Conservation (phyloP, 345 rosid genomes). For the Lumnitzera racemosa region DNA sequence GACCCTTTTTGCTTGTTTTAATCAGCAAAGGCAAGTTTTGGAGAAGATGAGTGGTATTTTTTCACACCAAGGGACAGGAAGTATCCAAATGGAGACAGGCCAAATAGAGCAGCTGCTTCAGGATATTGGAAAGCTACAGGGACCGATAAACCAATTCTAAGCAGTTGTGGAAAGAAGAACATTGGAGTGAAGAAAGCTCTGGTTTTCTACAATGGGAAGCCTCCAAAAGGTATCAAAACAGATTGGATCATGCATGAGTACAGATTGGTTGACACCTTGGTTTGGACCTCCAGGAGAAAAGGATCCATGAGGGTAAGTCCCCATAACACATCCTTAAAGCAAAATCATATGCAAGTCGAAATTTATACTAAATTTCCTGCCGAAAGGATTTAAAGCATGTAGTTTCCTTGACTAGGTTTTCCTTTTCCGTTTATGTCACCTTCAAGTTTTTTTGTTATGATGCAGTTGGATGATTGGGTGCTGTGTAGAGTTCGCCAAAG, state of each 20-base stretch:
- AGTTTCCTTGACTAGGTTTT: not conserved
- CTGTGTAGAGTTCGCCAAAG: slow-evolving; percentile 2
- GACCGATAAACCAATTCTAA: slow-evolving; percentile 4
- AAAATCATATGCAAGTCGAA: not conserved
- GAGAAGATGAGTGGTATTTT: slow-evolving; percentile 29
- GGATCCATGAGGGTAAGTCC: too few species aligned
- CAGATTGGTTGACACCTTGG: slow-evolving; percentile 7
- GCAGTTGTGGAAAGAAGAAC: not conserved
- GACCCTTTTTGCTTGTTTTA: not conserved
- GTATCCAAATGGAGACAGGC: slow-evolving; percentile 30
- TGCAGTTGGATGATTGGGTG: slow-evolving; percentile 5
- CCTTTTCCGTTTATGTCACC: too few species aligned
- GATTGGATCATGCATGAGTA: slow-evolving; percentile 31
- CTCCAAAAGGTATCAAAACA: slow-evolving; percentile 23
- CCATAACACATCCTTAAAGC: not conserved
- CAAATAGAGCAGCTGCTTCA: slow-evolving; percentile 20
- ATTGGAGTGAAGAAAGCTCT: slow-evolving; percentile 14
- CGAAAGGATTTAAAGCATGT: not conserved
- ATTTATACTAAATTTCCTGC: not conserved
- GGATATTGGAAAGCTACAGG: slow-evolving; percentile 8
- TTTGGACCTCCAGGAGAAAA: slow-evolving; percentile 1
- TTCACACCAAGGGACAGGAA: slow-evolving; percentile 32
- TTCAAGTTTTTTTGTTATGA: not conserved
- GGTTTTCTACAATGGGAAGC: slow-evolving; percentile 24
- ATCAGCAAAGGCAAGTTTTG: slow-evolving; percentile 16